Evolutionary conservation across 2,329 filamentous ascomycete species (phyloP).

Genomic region (Aspergillus versicolor): DNA sequence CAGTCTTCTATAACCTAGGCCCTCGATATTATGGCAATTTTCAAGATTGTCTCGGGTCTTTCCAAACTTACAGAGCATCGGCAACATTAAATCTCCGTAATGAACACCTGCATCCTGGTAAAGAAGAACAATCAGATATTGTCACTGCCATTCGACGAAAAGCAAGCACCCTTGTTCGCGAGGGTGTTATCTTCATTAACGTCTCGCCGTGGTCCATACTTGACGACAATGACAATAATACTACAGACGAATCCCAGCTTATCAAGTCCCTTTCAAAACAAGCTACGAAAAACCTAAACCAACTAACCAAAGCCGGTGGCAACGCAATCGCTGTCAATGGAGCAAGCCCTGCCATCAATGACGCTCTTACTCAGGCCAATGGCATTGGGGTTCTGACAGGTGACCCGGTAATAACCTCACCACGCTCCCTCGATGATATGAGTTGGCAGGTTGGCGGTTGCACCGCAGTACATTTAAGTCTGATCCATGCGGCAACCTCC

Average conservation of each 20-base stretch:
- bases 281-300: slow-evolving; percentile 66
- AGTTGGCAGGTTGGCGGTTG: slow-evolving; percentile 93
- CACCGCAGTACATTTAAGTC: slow-evolving; percentile 76
- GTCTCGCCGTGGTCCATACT: slow-evolving; percentile 78
- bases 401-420: slow-evolving; percentile 75
- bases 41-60: slow-evolving; percentile 91
- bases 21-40: slow-evolving; percentile 93
- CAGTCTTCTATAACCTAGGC: slow-evolving; percentile 86
- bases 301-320: slow-evolving; percentile 69
- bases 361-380: slow-evolving; percentile 77
- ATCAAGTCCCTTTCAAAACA: slow-evolving; percentile 73
- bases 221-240: slow-evolving; percentile 74
- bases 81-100: slow-evolving; percentile 88
- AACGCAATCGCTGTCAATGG: slow-evolving; percentile 84
- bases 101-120: slow-evolving; percentile 83
- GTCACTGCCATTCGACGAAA: slow-evolving; percentile 82
- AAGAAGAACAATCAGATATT: slow-evolving; percentile 89
- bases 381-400: slow-evolving; percentile 82
- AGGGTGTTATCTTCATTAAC: slow-evolving; percentile 78
- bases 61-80: slow-evolving; percentile 94
- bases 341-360: slow-evolving; percentile 81
- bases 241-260: slow-evolving; percentile 69
- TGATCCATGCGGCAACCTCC: slow-evolving; percentile 74
- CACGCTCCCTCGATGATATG: slow-evolving; percentile 85
- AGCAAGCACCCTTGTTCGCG: slow-evolving; percentile 76